phyloP scores from a whole-genome alignment of 805 yeast genomes.

The Candida gorgasii region DNA sequence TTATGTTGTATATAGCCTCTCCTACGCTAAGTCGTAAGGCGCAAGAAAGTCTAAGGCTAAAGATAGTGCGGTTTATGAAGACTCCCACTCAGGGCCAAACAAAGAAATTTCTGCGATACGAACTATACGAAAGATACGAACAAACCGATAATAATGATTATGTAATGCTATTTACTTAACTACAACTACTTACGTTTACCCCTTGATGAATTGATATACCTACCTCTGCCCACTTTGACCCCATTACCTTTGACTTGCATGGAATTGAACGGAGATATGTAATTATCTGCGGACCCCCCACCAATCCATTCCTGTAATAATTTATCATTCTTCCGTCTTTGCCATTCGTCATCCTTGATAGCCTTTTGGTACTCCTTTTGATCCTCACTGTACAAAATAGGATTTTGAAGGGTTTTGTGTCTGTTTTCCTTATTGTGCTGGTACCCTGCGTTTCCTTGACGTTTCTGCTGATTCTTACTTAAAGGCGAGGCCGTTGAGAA shows the following conservation, averaged over 20 bases:
- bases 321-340: slow-evolving; percentile 81
- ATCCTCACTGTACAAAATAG: slow-evolving; percentile 77
- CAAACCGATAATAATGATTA: too few species aligned
- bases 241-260: slow-evolving; percentile 50
- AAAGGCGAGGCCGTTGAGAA: slow-evolving; percentile 87
- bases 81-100: too few species aligned
- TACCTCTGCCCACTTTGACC: slow-evolving; percentile 82
- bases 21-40: too few species aligned
- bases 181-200: slow-evolving; percentile 21
- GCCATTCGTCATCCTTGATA: slow-evolving; percentile 85
- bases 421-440: slow-evolving; percentile 69
- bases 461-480: slow-evolving; percentile 70
- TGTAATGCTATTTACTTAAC: too few species aligned
- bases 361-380: slow-evolving; percentile 92
- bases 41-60: too few species aligned
- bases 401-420: slow-evolving; percentile 48
- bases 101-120: too few species aligned
- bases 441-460: slow-evolving; percentile 75
- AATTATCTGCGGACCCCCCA: slow-evolving; percentile 88
- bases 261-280: slow-evolving; percentile 78
- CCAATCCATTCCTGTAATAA: slow-evolving; percentile 87
- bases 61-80: too few species aligned
- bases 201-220: slow-evolving; percentile 71
- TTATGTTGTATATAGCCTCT: neutral
- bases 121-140: too few species aligned